phyloP scores from a whole-genome alignment of 768 basidiomycete genomes.

The Artomyces pyxidatus region DNA sequence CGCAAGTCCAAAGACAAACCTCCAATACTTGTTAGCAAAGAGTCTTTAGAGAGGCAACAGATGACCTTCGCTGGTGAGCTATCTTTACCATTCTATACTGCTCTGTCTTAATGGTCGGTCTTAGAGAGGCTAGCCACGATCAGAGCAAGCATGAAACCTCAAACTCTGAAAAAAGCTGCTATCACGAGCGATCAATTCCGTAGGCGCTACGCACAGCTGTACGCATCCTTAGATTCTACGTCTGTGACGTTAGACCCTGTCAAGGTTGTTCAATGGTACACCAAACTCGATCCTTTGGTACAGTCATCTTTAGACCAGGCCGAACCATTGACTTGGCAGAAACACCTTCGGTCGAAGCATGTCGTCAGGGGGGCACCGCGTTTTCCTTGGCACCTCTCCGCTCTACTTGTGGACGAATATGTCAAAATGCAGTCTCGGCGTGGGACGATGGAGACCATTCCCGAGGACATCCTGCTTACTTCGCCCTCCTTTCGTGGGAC shows the following conservation, averaged over 20 bases:
- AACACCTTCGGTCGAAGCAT: conserved; percentile 48
- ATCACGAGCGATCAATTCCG: conserved; percentile 59
- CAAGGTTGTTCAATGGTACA: conserved; percentile 53
- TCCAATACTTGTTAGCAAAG: conserved; percentile 31
- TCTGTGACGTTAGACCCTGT: conserved; percentile 34
- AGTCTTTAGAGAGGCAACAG: conserved; percentile 52
- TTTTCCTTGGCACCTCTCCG: conserved; percentile 57
- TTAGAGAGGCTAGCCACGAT: conserved; percentile 54
- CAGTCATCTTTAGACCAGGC: conserved; percentile 49
- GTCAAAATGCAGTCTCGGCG: conserved; percentile 31
- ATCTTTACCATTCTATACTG: too few relatives aligned
- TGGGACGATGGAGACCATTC: conserved; percentile 36
- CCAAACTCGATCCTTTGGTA: conserved; percentile 37
- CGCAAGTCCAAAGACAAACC: conserved; percentile 55
- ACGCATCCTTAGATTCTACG: conserved; percentile 28
- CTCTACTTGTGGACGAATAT: conserved; percentile 63
- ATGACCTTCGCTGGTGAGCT: conserved; percentile 46
- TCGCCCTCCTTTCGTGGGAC: conserved; percentile 8
- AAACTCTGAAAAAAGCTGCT: conserved; percentile 54
- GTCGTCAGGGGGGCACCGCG: conserved; percentile 26
- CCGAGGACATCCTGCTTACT: conserved; percentile 28
- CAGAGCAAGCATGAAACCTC: conserved; percentile 37
- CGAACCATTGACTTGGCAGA: conserved; percentile 71
- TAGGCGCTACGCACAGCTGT: conserved; percentile 55
- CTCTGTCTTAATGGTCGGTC: too few relatives aligned